These are phyloP conservation scores for Dothideomycetes sp. DNA, from an alignment of 2,329 filamentous ascomycete species.

Conservation along the genomic window DNA sequence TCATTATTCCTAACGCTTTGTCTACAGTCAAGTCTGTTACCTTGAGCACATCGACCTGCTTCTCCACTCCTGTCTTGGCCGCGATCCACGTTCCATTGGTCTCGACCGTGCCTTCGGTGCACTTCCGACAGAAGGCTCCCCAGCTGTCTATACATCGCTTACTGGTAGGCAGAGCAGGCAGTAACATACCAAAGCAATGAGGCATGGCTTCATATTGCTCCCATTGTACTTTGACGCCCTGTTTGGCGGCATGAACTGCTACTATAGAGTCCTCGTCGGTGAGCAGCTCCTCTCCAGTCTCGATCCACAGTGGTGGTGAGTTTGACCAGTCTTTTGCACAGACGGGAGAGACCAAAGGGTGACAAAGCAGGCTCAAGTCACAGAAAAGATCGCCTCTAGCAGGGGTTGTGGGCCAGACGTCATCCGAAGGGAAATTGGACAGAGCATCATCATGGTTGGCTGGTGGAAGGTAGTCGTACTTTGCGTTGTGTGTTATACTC, in stretches of 20 bases:
- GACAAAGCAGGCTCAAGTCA: constrained; percentile 37
- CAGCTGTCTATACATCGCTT: constrained; percentile 30
- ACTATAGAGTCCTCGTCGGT: constrained; percentile 57
- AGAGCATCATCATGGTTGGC: constrained; percentile 27
- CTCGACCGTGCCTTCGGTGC: constrained; percentile 22
- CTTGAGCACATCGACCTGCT: constrained; percentile 19
- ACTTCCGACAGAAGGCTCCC: constrained; percentile 23
- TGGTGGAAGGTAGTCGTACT: constrained; percentile 56
- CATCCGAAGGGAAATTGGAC: constrained; percentile 40
- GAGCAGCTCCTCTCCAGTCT: constrained; percentile 62
- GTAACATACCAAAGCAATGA: constrained; percentile 51
- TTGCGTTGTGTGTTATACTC: constrained; percentile 42
- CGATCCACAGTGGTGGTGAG: constrained; percentile 58
- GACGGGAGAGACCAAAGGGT: constrained; percentile 61
- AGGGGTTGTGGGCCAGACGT: constrained; percentile 37
- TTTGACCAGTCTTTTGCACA: constrained; percentile 50
- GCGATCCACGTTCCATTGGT: constrained; percentile 24
- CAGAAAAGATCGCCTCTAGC: constrained; percentile 41
- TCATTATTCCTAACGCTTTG: constrained; percentile 18
- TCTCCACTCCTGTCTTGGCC: constrained; percentile 25
- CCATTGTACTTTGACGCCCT: constrained; percentile 54
- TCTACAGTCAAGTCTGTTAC: constrained; percentile 16
- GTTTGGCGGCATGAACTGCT: constrained; percentile 45
- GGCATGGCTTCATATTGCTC: constrained; percentile 76
- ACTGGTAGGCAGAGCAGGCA: constrained; percentile 27